These are phyloP conservation scores for Chenopodium suecicum DNA, from an alignment of 148 eudicot genomes.

Conservation along the genomic window DNA sequence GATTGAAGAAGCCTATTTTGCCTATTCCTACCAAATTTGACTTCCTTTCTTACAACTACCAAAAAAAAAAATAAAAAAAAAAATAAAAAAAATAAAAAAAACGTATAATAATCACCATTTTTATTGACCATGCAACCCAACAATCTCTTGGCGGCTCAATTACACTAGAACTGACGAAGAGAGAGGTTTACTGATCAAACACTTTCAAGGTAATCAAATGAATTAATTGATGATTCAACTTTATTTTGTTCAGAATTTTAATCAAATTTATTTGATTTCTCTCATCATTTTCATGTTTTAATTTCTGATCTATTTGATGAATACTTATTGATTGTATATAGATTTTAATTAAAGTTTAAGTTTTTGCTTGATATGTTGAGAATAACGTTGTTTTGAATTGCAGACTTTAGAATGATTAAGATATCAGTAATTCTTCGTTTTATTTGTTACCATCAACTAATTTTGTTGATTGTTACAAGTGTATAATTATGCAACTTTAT, in stretches of 20 bases:
- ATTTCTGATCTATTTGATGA: neutral
- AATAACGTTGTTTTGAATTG: neutral
- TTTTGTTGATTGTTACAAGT: no score
- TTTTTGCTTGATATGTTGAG: neutral
- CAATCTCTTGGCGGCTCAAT: neutral
- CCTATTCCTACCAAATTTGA: neutral
- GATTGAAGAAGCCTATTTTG: no score
- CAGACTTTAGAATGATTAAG: neutral
- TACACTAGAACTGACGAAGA: neutral
- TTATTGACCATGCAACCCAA: neutral
- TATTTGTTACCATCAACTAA: neutral
- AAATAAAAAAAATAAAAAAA: no score
- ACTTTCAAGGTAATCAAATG: neutral
- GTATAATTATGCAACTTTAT: no score
- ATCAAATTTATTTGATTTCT: neutral
- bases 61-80: no score
- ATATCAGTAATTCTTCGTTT: neutral
- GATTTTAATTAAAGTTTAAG: neutral
- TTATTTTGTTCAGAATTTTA: neutral
- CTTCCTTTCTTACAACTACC: no score
- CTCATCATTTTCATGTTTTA: neutral
- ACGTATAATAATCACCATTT: neutral
- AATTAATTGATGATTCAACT: no score
- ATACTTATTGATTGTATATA: neutral
- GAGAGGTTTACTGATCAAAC: neutral